Conservation (phyloP, 1,284 basidiomycete species). For the Pyrrhoderma lamaoense region DNA sequence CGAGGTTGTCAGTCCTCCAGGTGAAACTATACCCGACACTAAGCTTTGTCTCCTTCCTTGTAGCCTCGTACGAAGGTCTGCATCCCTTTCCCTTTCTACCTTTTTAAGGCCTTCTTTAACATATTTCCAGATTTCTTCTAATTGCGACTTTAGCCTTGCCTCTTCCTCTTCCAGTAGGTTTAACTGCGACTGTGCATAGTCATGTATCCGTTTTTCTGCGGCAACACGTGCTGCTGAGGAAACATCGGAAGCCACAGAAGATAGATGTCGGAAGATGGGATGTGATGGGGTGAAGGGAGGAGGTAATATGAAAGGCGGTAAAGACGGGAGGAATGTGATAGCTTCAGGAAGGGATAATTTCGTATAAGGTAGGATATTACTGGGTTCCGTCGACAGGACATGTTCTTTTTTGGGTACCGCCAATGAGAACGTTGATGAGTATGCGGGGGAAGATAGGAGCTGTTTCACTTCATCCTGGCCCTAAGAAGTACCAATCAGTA, state of each 20-base stretch:
- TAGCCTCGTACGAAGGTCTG: conserved; percentile 1
- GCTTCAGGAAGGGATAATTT: conserved; percentile 19
- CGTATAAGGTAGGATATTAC: conserved; percentile 21
- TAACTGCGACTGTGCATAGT: conserved; percentile 49
- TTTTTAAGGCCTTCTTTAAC: conserved; percentile 47
- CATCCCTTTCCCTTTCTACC: conserved; percentile 35
- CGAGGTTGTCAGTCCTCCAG: background rate
- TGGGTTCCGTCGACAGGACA: conserved; percentile 25
- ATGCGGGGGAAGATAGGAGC: conserved; percentile 40
- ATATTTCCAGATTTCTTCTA: conserved; percentile 55
- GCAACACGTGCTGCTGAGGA: conserved; percentile 48
- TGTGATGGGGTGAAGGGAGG: conserved; percentile 72
- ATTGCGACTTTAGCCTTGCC: conserved; percentile 44
- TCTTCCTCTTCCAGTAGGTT: conserved; percentile 52
- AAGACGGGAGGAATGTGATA: conserved; percentile 51
- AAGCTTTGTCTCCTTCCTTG: conserved; percentile 10
- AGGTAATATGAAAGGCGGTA: conserved; percentile 58
- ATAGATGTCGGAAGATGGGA: conserved; percentile 58
- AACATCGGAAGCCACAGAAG: conserved; percentile 46
- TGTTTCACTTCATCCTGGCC: conserved; percentile 38
- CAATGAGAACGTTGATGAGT: conserved; percentile 46
- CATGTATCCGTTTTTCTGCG: conserved; percentile 52
- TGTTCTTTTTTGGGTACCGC: conserved; percentile 35
- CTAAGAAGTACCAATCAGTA: conserved; percentile 29
- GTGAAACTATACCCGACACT: background rate